Percentiles rank a stretch among this genome's conserved stretches.
phyloP scores from a whole-genome alignment of 179 eudicot species.

The Corrigiola litoralis region DNA sequence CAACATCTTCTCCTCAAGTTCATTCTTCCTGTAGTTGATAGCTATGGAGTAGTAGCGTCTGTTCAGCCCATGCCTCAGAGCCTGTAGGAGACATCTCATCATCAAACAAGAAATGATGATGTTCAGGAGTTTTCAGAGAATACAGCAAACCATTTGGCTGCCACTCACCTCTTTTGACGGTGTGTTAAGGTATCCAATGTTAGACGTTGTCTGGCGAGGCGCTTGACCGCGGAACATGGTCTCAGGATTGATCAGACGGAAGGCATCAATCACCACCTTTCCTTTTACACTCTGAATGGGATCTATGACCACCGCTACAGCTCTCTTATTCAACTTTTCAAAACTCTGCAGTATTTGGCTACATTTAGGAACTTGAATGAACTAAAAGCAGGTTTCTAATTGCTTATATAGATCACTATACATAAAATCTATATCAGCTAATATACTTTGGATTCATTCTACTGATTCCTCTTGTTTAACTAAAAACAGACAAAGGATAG shows the following conservation, averaged over 20 bases:
- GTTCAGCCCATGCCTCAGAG: slow-evolving; percentile 88
- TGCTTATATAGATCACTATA: neutral
- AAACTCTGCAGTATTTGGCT: slow-evolving; percentile 54
- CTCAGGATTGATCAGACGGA: slow-evolving; percentile 88
- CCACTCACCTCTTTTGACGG: slow-evolving; percentile 83
- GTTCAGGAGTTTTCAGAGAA: no score
- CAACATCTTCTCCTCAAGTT: slow-evolving; percentile 95
- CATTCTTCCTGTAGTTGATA: slow-evolving; percentile 90
- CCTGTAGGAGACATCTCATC: slow-evolving; percentile 39
- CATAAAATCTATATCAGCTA: no score
- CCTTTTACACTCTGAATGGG: slow-evolving; percentile 98
- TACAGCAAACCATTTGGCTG: no score
- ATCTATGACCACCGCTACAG: slow-evolving; percentile 96
- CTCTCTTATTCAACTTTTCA: slow-evolving; percentile 89
- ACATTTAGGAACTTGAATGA: neutral
- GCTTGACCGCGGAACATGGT: slow-evolving; percentile 99
- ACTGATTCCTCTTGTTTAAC: no score
- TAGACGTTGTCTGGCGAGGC: slow-evolving; percentile 93
- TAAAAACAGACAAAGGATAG: no score
- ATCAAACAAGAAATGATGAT: no score
- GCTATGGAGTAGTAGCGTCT: slow-evolving; percentile 95
- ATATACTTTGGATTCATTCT: no score
- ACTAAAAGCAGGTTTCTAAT: neutral
- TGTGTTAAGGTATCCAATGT: slow-evolving; percentile 90
- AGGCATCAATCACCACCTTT: slow-evolving; percentile 95